A percentile compares a stretch with the other conserved stretches of the same genome.
These are phyloP conservation scores for Epichloe amarillans DNA, from an alignment of 2,329 filamentous ascomycete genomes.

Conservation along the genomic window DNA sequence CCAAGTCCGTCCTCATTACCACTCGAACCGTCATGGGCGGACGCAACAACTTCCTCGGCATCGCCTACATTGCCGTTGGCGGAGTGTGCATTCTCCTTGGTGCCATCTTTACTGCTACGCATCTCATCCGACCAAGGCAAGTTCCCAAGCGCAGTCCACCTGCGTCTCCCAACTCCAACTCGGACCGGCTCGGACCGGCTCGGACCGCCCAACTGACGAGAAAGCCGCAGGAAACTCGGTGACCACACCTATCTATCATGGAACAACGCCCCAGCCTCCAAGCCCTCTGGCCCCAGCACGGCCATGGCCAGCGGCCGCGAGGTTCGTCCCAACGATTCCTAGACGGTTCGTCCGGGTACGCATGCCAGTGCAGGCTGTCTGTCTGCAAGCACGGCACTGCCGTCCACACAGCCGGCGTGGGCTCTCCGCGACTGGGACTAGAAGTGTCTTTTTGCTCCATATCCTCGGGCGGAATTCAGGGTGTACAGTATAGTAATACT, in stretches of 20 bases:
- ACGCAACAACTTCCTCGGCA: conserved; percentile 89
- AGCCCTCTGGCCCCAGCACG: conserved; percentile 26
- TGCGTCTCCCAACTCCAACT: conserved; percentile 2
- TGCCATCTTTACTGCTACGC: conserved; percentile 74
- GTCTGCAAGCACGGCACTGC: neutral
- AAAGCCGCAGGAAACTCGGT: conserved; percentile 66
- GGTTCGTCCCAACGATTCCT: conserved; percentile 29
- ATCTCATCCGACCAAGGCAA: conserved; percentile 81
- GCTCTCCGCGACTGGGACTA: conserved; percentile 1
- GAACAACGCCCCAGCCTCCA: conserved; percentile 52
- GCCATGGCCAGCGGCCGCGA: conserved; percentile 45
- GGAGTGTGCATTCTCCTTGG: conserved; percentile 86
- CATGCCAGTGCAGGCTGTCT: neutral
- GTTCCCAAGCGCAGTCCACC: conserved; percentile 14
- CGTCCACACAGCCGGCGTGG: neutral
- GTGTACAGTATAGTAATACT: neutral
- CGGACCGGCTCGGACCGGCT: conserved; percentile 1
- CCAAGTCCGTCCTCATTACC: conserved; percentile 79
- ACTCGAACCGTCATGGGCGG: conserved; percentile 89
- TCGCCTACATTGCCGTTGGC: conserved; percentile 88
- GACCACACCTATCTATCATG: conserved; percentile 96
- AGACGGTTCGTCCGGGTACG: conserved; percentile 19
- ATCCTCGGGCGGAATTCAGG: neutral
- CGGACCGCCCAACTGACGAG: neutral
- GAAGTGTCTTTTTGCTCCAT: neutral